Evolutionary conservation across 163 green algal genomes (phyloP).

Genomic region (Scenedesmus sp.): DNA sequence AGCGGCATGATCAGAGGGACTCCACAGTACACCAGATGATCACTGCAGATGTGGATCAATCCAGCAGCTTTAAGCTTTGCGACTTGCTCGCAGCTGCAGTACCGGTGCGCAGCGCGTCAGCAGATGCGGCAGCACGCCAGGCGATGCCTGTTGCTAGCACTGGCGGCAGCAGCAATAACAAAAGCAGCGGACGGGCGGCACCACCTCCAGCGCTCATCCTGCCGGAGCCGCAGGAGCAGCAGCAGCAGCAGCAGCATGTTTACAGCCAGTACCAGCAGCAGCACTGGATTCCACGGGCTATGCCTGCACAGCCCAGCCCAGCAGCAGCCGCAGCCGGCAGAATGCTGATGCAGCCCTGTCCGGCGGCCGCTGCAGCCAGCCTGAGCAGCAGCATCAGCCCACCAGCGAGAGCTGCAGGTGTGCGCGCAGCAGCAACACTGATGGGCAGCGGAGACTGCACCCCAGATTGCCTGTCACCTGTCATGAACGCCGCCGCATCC

Average conservation of each 20-base stretch:
- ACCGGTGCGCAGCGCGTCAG: background rate
- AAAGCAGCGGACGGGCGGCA: background rate
- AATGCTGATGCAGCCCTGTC: background rate
- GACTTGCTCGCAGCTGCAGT: background rate
- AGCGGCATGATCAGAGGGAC: background rate
- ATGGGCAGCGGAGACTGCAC: slow-evolving; percentile 17
- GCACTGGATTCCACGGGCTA: background rate
- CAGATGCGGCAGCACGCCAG: background rate
- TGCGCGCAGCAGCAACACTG: slow-evolving; percentile 19
- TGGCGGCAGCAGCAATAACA: background rate
- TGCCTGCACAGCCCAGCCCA: background rate
- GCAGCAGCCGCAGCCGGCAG: background rate
- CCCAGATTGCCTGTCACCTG: slow-evolving; percentile 11
- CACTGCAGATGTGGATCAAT: background rate
- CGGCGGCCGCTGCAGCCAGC: slow-evolving; percentile 3
- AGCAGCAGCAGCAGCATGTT: background rate
- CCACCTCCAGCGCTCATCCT: background rate
- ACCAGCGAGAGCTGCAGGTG: background rate
- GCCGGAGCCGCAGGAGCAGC: background rate
- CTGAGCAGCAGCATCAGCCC: background rate
- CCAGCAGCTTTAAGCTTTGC: background rate
- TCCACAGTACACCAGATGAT: background rate
- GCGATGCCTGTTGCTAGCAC: background rate
- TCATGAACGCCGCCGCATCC: background rate
- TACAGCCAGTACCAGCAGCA: background rate